Evolutionary conservation across 2,329 filamentous ascomycete genomes (phyloP).

Genomic region (Stemphylium beticola): DNA sequence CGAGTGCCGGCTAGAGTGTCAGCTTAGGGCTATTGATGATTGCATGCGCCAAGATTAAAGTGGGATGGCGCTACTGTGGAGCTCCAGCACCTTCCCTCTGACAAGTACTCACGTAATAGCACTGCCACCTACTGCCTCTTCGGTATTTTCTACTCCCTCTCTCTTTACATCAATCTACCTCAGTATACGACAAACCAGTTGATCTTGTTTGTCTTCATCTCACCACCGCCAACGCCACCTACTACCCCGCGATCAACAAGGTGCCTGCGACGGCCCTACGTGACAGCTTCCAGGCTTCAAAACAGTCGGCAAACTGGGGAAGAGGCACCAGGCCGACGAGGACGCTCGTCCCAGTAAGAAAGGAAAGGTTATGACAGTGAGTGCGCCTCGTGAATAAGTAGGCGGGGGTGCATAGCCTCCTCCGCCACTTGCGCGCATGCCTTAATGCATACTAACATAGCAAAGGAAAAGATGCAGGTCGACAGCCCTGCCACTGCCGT

Average conservation of each 20-base stretch:
- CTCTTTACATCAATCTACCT: neutral
- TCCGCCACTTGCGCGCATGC: slow-evolving; percentile 1
- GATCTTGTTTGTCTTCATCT: slow-evolving; percentile 5
- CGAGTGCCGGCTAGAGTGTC: slow-evolving; percentile 1
- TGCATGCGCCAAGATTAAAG: slow-evolving; percentile 20
- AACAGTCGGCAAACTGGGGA: slow-evolving; percentile 52
- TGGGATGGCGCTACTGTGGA: slow-evolving; percentile 22
- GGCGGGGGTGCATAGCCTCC: slow-evolving; percentile 7
- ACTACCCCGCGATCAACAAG: slow-evolving; percentile 23
- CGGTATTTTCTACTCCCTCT: slow-evolving; percentile 1
- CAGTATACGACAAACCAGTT: slow-evolving; percentile 6
- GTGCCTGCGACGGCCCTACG: slow-evolving; percentile 24
- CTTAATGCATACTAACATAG: slow-evolving; percentile 10
- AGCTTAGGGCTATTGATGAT: slow-evolving; percentile 3
- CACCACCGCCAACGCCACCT: neutral
- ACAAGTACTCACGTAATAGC: slow-evolving; percentile 23
- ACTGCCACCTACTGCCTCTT: slow-evolving; percentile 19
- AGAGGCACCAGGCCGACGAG: slow-evolving; percentile 48
- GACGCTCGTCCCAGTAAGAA: slow-evolving; percentile 50
- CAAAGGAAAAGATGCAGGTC: slow-evolving; percentile 67
- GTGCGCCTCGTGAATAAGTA: slow-evolving; percentile 20
- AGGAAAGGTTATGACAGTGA: slow-evolving; percentile 52
- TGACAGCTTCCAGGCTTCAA: slow-evolving; percentile 31
- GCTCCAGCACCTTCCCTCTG: slow-evolving; percentile 31
- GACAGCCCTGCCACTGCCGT: slow-evolving; percentile 64